Percentiles rank a stretch among this genome's conserved stretches.
These are phyloP conservation scores for Gossypium raimondii DNA, from an alignment of 345 rosid genomes.

Conservation along the genomic window DNA sequence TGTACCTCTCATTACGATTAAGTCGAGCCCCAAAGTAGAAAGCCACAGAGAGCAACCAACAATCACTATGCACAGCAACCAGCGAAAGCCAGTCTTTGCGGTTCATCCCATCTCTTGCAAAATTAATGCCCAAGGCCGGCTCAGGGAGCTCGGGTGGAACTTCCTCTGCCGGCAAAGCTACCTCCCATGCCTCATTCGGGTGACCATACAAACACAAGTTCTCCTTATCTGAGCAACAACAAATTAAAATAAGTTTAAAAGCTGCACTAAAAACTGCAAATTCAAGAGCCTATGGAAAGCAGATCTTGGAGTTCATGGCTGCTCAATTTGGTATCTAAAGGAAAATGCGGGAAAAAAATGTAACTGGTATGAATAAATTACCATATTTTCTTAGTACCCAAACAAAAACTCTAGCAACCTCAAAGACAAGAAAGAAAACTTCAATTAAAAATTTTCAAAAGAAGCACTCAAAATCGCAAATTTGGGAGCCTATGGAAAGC, in stretches of 20 bases:
- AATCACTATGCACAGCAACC: constrained; percentile 81
- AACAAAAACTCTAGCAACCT: background rate
- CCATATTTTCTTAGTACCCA: background rate
- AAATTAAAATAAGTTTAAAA: background rate
- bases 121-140: constrained; percentile 83
- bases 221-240: constrained; percentile 52
- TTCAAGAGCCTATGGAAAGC: background rate
- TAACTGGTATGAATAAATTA: too few relatives aligned
- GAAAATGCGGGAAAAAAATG: background rate
- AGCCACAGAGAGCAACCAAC: constrained; percentile 76
- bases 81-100: constrained; percentile 80
- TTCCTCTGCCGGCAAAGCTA: constrained; percentile 67
- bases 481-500: background rate
- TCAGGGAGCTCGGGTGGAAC: constrained; percentile 84
- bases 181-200: constrained; percentile 79
- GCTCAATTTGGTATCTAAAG: background rate
- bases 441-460: background rate
- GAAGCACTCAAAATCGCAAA: background rate
- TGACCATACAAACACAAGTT: constrained; percentile 71
- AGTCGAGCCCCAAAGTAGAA: constrained; percentile 79
- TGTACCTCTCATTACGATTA: constrained; percentile 71
- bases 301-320: background rate
- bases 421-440: background rate
- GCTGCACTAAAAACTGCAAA: background rate
- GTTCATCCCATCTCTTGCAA: constrained; percentile 77